These are phyloP conservation scores for Penicillium canariense DNA, from an alignment of 495 filamentous ascomycete genomes.

Conservation along the genomic window DNA sequence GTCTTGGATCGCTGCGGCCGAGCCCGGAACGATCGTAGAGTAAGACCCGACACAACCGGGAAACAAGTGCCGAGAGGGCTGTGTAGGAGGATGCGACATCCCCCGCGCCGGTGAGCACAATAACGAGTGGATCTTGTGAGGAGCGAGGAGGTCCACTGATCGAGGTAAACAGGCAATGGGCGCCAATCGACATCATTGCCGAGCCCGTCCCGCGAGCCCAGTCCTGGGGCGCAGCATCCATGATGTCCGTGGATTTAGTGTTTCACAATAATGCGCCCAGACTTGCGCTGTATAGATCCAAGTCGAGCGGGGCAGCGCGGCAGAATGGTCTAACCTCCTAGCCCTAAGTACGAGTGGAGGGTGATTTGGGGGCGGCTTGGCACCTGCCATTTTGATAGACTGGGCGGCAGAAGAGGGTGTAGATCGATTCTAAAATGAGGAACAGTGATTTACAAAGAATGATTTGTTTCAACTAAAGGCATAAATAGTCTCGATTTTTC, in stretches of 20 bases:
- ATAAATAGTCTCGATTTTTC: conserved; percentile 18
- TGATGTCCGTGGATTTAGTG: neutral
- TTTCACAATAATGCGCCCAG: neutral
- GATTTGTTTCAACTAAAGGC: neutral
- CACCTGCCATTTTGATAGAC: too few species aligned
- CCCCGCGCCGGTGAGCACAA: conserved; percentile 47
- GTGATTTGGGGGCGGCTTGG: too few species aligned
- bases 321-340: neutral
- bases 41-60: conserved; percentile 28
- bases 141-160: conserved; percentile 22
- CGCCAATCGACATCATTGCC: conserved; percentile 30
- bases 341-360: neutral
- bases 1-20: conserved; percentile 32
- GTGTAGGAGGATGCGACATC: conserved; percentile 44
- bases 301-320: conserved; percentile 1
- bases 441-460: neutral
- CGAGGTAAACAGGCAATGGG: conserved; percentile 35
- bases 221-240: neutral
- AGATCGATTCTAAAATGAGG: neutral
- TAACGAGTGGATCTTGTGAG: conserved; percentile 32
- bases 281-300: neutral
- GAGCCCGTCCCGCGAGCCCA: conserved; percentile 4
- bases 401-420: too few species aligned
- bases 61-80: conserved; percentile 34
- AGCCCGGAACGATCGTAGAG: conserved; percentile 46